Evolutionary conservation across 2,329 filamentous ascomycete genomes (phyloP), one percentile per base, ranked within the genome.

Genomic region (Pseudogymnoascus sp.): DNA sequence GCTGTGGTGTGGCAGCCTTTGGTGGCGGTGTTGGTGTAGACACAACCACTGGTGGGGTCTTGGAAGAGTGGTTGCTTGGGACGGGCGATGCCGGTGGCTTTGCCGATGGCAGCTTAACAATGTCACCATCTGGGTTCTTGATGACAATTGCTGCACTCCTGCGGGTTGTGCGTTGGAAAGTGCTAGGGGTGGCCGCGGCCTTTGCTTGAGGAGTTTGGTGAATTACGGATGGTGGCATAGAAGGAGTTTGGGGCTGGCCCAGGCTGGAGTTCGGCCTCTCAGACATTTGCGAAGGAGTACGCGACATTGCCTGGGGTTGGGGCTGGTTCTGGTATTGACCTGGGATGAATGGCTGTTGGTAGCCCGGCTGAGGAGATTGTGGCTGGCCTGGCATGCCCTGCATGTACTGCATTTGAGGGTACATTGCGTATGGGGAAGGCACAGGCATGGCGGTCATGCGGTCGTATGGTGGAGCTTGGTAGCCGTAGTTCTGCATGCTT

Each of bases 81-180:
- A 81, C 57, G 77, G 64, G 82, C 15, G 82, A 81, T 13, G 87
- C 85, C 19, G 88, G 86, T 1, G 87, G 85, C 76, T 88, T 89
- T 62, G 83, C 77, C 63, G 77, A 84, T 73, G 79, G 90, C 78
- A 81, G 83, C 69, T 91, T 86, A 11, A 97, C 79, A 31, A 86
- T 84, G 73, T 95, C 91, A 66, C 91, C 93, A 63, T 87, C 83
- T 31, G 88, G 83, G 71, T 91, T 90, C 80, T 91, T 96, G 80
- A 97, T 96, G 60, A 87, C 81, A 68, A 97, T 89, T 1, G 88
- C 87, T 59, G 86, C 87, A 75, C 85, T 91, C 80, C 88, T 90
- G 60, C 72, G 67, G 21, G 69, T 40, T 7, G 72, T 68, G 67
- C 70, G 68, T 4, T 69, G 64, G 61, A 74, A 74, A 15, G 69